phyloP scores from a whole-genome alignment of 495 filamentous ascomycete genomes.

The Penicillium flavigenum region DNA sequence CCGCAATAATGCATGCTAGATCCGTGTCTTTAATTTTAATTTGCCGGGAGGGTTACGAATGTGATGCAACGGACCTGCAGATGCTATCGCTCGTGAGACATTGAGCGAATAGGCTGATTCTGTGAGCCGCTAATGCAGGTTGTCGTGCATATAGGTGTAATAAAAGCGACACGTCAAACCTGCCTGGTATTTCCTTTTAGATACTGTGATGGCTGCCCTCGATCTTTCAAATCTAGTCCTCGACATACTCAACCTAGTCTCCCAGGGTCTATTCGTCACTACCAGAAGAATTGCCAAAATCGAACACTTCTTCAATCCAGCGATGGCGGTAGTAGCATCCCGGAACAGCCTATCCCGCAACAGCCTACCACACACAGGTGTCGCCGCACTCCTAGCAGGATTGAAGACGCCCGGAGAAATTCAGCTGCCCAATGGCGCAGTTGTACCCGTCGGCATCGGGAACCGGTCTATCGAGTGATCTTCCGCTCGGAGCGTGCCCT shows the following conservation, averaged over 20 bases:
- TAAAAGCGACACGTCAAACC: not conserved
- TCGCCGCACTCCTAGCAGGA: slow-evolving; percentile 18
- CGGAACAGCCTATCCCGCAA: not conserved
- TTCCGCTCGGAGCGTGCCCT: slow-evolving; percentile 14
- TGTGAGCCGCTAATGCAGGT: not conserved
- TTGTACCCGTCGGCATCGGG: slow-evolving; percentile 8
- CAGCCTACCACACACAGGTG: slow-evolving; percentile 17
- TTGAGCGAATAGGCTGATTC: not conserved
- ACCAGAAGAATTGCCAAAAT: not conserved
- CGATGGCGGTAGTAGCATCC: not conserved
- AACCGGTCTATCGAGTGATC: slow-evolving; percentile 12
- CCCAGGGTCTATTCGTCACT: not conserved
- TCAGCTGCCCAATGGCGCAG: slow-evolving; percentile 13
- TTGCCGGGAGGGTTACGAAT: too few relatives aligned
- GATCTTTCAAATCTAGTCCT: not conserved
- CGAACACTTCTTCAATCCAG: not conserved
- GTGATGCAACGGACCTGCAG: too few relatives aligned
- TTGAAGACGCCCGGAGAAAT: slow-evolving; percentile 20
- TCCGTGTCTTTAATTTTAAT: too few relatives aligned
- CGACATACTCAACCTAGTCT: not conserved
- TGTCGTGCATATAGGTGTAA: not conserved
- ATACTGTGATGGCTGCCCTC: not conserved
- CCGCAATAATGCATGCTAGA: too few relatives aligned
- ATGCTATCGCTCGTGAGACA: not conserved
- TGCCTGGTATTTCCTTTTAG: not conserved